These are phyloP conservation scores for Leavenworthia alabamica DNA, from an alignment of 345 rosid species.

Conservation along the genomic window DNA sequence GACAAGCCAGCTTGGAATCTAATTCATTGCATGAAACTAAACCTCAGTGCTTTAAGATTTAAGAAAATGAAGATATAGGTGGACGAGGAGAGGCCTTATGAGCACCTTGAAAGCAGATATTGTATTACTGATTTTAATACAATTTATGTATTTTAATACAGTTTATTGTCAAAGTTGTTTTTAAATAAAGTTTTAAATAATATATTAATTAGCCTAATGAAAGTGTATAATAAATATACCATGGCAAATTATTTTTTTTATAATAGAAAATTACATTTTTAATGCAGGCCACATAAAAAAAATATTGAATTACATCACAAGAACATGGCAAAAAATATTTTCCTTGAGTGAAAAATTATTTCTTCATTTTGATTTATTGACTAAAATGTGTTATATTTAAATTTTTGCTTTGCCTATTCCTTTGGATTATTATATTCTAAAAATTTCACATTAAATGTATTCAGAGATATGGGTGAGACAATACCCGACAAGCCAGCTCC, in stretches of 20 bases:
- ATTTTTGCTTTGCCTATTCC: neutral
- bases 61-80: neutral
- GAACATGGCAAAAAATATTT: neutral
- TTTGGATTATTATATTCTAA: neutral
- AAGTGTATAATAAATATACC: too few relatives aligned
- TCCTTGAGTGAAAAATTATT: neutral
- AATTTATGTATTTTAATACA: too few relatives aligned
- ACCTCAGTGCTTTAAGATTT: neutral
- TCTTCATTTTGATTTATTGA: too few relatives aligned
- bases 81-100: neutral
- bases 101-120: neutral
- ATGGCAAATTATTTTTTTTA: too few relatives aligned
- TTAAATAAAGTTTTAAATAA: neutral
- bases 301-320: too few relatives aligned
- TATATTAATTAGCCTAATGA: neutral
- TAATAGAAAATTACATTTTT: too few relatives aligned
- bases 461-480: neutral
- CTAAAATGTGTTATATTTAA: too few relatives aligned
- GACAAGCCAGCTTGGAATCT: slow-evolving; percentile 13
- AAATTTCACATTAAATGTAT: neutral
- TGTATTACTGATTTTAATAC: neutral
- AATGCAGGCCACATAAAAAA: too few relatives aligned
- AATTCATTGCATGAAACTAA: neutral
- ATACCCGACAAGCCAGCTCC: neutral
- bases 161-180: neutral